phyloP scores from a whole-genome alignment of 371 early-diverging fungal genomes.

The Mortierella sp. region DNA sequence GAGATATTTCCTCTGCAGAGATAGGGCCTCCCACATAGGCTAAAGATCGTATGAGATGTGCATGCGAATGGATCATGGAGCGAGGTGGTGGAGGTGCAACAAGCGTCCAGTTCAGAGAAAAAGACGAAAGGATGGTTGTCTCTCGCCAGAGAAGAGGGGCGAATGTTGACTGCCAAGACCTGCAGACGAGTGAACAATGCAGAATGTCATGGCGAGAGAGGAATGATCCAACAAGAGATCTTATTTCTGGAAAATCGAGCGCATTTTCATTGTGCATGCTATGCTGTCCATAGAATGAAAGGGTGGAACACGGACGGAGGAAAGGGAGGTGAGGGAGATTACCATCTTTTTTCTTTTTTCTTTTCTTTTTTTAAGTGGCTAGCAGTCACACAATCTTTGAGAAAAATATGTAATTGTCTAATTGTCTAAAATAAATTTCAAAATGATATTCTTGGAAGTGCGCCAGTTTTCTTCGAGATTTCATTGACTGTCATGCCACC shows the following conservation, averaged over 20 bases:
- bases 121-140: not conserved
- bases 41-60: not conserved
- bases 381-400: no score
- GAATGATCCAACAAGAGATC: not conserved
- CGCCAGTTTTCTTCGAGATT: no score
- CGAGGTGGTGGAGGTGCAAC: not conserved
- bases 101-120: not conserved
- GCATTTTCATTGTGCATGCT: not conserved
- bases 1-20: not conserved
- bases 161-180: not conserved
- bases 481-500: no score
- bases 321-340: no score
- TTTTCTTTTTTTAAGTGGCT: no score
- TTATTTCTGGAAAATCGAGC: conserved; percentile 4
- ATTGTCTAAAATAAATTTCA: no score
- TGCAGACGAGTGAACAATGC: not conserved
- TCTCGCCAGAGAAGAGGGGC: conserved; percentile 9
- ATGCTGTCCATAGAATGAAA: no score
- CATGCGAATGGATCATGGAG: not conserved
- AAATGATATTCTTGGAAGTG: no score
- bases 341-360: no score
- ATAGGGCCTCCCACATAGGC: not conserved
- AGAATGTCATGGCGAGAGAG: not conserved
- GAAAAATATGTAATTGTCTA: no score
- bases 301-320: no score